phyloP scores from a whole-genome alignment of 2,329 filamentous ascomycete genomes.

The Berkeleyomyces basicola region DNA sequence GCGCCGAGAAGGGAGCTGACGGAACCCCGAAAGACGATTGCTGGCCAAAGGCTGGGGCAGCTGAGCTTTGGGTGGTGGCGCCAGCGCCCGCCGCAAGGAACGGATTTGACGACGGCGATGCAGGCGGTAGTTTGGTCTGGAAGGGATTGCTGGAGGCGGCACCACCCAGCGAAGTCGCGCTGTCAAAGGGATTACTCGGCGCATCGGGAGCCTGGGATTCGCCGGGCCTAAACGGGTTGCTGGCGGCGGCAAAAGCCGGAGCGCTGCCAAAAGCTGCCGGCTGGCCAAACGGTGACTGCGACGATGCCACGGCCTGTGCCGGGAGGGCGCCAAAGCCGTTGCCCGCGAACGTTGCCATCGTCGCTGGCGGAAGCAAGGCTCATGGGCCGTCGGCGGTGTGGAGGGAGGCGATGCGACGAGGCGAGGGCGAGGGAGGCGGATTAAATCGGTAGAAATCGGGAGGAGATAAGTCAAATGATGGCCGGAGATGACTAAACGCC shows the following conservation, averaged over 20 bases:
- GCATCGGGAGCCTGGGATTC: not conserved
- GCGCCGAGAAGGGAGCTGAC: not conserved
- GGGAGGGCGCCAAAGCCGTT: constrained; percentile 7
- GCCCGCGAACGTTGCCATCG: constrained; percentile 10
- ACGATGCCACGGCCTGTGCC: constrained; percentile 2
- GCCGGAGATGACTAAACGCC: not conserved
- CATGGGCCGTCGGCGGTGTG: not conserved
- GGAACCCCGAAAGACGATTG: constrained; percentile 10
- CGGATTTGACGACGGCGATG: constrained; percentile 6
- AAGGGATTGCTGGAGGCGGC: constrained; percentile 8
- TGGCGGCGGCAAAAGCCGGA: not conserved
- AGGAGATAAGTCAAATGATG: not conserved
- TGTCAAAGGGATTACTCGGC: constrained; percentile 7
- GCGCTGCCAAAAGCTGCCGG: not conserved
- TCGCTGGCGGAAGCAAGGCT: not conserved
- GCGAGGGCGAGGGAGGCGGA: not conserved
- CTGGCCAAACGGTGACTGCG: constrained; percentile 11
- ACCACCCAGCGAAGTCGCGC: not conserved
- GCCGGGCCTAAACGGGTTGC: constrained; percentile 6
- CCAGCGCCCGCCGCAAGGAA: not conserved
- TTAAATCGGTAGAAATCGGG: not conserved
- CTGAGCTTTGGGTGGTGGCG: not conserved
- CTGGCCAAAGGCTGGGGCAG: constrained; percentile 1
- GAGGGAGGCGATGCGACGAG: not conserved
- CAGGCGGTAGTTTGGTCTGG: not conserved